Conservation (phyloP, 1,139 yeast species). For the Ogataea hybrid region DNA sequence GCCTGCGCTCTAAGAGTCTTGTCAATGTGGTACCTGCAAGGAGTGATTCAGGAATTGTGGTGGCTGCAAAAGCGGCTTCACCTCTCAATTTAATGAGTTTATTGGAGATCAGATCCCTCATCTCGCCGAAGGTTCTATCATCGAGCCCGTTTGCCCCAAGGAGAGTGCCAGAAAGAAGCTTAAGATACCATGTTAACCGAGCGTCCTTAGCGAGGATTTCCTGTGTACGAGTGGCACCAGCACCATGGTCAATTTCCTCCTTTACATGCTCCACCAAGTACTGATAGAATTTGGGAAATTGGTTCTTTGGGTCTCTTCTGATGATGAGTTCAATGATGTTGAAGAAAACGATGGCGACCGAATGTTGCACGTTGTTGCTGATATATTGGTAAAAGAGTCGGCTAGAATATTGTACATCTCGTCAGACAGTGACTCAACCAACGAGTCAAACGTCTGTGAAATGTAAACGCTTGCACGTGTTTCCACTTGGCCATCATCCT, state of each 20-base stretch:
- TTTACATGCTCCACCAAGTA: conserved; percentile 52
- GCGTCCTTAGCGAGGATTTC: conserved; percentile 74
- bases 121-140: conserved; percentile 43
- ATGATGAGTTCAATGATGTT: conserved; percentile 69
- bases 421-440: conserved; percentile 70
- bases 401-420: conserved; percentile 54
- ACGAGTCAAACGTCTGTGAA: conserved; percentile 64
- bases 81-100: conserved; percentile 65
- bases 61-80: conserved; percentile 39
- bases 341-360: conserved; percentile 66
- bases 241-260: conserved; percentile 76
- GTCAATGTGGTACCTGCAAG: conserved; percentile 64
- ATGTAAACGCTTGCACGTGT: conserved; percentile 53
- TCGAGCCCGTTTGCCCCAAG: conserved; percentile 63
- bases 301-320: conserved; percentile 53
- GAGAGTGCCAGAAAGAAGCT: conserved; percentile 67
- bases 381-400: conserved; percentile 53
- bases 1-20: conserved; percentile 52
- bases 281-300: conserved; percentile 46
- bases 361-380: conserved; percentile 58
- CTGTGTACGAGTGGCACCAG: conserved; percentile 70
- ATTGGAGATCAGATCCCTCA: conserved; percentile 49
- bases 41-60: conserved; percentile 47
- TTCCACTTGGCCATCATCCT: conserved; percentile 42
- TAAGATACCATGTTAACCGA: conserved; percentile 68